Base-by-base conservation (phyloP, 2,329 filamentous ascomycete genomes). In the Cercospora sp. region DNA sequence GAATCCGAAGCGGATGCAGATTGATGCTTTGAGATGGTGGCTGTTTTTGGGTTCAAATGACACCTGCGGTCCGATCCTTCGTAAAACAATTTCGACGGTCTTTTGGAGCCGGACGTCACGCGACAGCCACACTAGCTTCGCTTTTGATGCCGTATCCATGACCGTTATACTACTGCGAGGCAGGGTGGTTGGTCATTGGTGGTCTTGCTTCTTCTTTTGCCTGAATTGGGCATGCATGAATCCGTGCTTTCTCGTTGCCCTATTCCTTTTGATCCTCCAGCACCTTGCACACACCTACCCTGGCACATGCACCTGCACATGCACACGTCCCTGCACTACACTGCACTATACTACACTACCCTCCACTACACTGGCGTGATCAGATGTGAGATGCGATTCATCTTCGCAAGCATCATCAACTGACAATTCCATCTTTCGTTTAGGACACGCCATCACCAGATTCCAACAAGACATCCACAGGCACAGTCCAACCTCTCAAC, bases 401-500 rank as follows among this genome's bases (percentile, higher is more conserved):
- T 26, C 45, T 26, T n/a, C 8, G 21, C 26, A 58, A 58, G 30
- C 53, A 58, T 58, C n/a, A 64, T 26, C 57, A 34, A 30, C 66
- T 68, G 24, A 68, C 62, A 64, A 9, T 64, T 32, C 28, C 12
- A 13, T 58, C 62, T 58, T 10, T 30, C 32, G 40, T 57, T 32
- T 43, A 64, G 62, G 62, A 64, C 24, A 45, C 61, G 18, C 12
- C 57, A 51, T 72, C 71, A 24, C 67, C 70, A 34, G 70, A 81
- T 30, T 55, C 66, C 61, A 67, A 70, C 69, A 69, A 72, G 62
- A 64, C 59, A 67, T 51, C 63, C 24, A 66, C 81, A 78, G 49
- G 49, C 18, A 61, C 81, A 90, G n/a, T 91, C 89, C 24, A 91
- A 34, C 92, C 93, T 12, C 84, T 97, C 75, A 95, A 94, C 78